phyloP scores from a whole-genome alignment of 495 filamentous ascomycete species.

The Aspergillus olivimuriae region DNA sequence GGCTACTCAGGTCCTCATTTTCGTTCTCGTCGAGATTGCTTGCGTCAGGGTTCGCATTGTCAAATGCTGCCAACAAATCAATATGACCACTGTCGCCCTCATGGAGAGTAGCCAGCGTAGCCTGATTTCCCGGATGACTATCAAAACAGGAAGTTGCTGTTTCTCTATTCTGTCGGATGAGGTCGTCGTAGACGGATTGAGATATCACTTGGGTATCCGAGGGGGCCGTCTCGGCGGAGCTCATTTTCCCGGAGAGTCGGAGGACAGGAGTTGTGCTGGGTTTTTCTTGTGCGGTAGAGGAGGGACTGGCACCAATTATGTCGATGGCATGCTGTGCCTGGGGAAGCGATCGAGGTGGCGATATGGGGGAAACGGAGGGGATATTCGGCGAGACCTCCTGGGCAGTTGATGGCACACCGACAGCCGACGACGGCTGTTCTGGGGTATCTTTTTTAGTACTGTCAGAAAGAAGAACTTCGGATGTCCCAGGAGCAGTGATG shows the following conservation, averaged over 20 bases:
- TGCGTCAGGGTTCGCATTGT: slow-evolving; percentile 17
- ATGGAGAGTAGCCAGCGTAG: slow-evolving; percentile 34
- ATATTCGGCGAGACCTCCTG: slow-evolving; percentile 6
- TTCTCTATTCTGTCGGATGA: slow-evolving; percentile 33
- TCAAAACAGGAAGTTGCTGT: slow-evolving; percentile 18
- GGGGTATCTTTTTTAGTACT: not conserved
- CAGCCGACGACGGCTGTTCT: not conserved
- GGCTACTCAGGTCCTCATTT: slow-evolving; percentile 24
- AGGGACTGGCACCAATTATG: slow-evolving; percentile 5
- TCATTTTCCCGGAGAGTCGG: slow-evolving; percentile 25
- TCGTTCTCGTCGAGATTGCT: slow-evolving; percentile 30
- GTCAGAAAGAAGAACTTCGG: slow-evolving; percentile 4
- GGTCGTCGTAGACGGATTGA: slow-evolving; percentile 45
- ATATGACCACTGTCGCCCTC: slow-evolving; percentile 45
- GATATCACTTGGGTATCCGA: slow-evolving; percentile 50
- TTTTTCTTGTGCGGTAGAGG: slow-evolving; percentile 3
- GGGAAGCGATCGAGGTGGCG: too few relatives aligned
- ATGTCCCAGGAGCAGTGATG: slow-evolving; percentile 3
- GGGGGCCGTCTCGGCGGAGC: slow-evolving; percentile 25
- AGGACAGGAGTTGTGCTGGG: not conserved
- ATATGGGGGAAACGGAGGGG: not conserved
- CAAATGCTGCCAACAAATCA: slow-evolving; percentile 40
- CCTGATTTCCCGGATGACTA: slow-evolving; percentile 21
- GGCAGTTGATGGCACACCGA: not conserved
- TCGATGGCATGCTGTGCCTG: slow-evolving; percentile 16